A percentile compares a stretch with the other conserved stretches of the same genome.
Evolutionary conservation across 1,284 basidiomycete genomes (phyloP).

Genomic region (Polyporus tsugae): DNA sequence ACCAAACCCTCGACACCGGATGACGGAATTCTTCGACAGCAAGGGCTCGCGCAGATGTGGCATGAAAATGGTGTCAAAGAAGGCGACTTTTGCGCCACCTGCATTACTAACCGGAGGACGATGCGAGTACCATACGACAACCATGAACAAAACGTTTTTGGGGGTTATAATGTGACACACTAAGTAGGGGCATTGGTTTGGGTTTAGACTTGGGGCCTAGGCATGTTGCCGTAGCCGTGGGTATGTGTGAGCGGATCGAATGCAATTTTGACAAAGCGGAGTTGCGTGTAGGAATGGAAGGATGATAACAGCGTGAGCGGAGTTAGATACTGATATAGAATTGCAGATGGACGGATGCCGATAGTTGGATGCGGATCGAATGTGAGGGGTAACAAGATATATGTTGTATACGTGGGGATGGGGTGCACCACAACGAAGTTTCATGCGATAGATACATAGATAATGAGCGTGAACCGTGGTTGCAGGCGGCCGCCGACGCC

Average conservation of each 20-base stretch:
- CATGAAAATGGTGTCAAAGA: slow-evolving; percentile 7
- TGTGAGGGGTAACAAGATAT: slow-evolving; percentile 16
- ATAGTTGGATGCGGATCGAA: slow-evolving; percentile 19
- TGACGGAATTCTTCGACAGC: neutral
- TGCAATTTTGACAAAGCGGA: slow-evolving; percentile 31
- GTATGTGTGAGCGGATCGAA: slow-evolving; percentile 28
- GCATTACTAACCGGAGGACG: slow-evolving; percentile 16
- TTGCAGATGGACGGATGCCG: slow-evolving; percentile 25
- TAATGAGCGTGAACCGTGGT: neutral
- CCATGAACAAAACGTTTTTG: neutral
- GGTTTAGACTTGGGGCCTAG: neutral
- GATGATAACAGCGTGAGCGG: slow-evolving; percentile 26
- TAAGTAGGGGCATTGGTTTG: slow-evolving; percentile 4
- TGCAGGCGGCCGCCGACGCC: slow-evolving; percentile 14
- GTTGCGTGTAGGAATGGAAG: slow-evolving; percentile 22
- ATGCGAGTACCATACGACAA: slow-evolving; percentile 19
- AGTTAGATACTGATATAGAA: slow-evolving; percentile 35
- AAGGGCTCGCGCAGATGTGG: neutral
- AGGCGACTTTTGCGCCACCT: slow-evolving; percentile 24
- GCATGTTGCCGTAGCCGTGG: slow-evolving; percentile 14
- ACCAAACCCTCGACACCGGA: slow-evolving; percentile 19
- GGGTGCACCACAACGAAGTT: slow-evolving; percentile 7
- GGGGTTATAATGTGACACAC: slow-evolving; percentile 5
- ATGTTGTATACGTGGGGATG: slow-evolving; percentile 7
- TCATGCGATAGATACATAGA: slow-evolving; percentile 30